Conservation (phyloP, 208 protist genomes). For the Wallacemonas sp. region DNA sequence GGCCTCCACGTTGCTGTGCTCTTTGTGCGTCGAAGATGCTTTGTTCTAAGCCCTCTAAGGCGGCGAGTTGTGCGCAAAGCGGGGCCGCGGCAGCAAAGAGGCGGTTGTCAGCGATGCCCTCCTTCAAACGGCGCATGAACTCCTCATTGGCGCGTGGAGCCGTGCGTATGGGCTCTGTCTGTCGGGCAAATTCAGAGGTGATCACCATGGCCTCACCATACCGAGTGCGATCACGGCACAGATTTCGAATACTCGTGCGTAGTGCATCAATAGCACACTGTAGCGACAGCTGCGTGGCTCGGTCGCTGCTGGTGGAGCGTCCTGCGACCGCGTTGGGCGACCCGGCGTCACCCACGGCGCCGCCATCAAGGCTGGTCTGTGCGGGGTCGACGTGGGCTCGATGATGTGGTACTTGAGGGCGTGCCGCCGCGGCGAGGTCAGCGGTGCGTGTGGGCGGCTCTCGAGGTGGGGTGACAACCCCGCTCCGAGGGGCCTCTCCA, state of each 20-base stretch:
- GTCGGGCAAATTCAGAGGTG: conserved; percentile 48
- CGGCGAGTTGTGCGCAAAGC: conserved; percentile 72
- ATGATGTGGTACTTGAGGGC: neutral
- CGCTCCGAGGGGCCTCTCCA: neutral
- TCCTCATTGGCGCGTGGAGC: conserved; percentile 48
- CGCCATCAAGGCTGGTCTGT: neutral
- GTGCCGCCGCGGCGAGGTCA: neutral
- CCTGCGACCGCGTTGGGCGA: neutral
- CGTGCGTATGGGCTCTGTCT: conserved; percentile 48
- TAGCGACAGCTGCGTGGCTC: conserved; percentile 26
- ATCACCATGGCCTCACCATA: conserved; percentile 58
- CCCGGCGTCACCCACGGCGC: conserved; percentile 5
- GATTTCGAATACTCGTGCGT: conserved; percentile 33
- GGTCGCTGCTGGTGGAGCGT: conserved; percentile 5
- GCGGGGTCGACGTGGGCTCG: conserved; percentile 9
- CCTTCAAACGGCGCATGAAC: conserved; percentile 62
- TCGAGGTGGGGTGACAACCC: neutral
- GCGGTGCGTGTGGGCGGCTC: neutral
- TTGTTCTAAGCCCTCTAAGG: conserved; percentile 48
- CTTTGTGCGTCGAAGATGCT: conserved; percentile 3
- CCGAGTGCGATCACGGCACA: conserved; percentile 39
- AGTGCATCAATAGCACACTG: conserved; percentile 50
- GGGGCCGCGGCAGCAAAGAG: conserved; percentile 49
- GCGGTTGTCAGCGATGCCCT: conserved; percentile 45
- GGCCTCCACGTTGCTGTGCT: neutral